These are phyloP conservation scores for Lentinula boryana DNA, from an alignment of 768 basidiomycete genomes.

Conservation along the genomic window DNA sequence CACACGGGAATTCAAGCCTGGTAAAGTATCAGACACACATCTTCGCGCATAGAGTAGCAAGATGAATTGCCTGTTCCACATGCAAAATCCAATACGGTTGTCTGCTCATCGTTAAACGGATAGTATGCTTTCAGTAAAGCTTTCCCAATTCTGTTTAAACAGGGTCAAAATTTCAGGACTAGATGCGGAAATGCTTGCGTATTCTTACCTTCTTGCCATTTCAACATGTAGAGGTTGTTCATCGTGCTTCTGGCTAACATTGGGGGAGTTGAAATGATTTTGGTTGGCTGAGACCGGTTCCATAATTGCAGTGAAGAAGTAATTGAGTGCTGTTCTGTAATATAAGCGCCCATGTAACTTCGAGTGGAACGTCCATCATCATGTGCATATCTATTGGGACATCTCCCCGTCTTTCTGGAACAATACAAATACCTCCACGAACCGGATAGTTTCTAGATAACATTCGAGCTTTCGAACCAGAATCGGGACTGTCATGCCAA, in stretches of 20 bases:
- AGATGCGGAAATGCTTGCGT: too few relatives aligned
- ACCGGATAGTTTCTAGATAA: too few relatives aligned
- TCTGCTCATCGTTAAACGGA: constrained; percentile 13
- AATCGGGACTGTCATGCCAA: too few relatives aligned
- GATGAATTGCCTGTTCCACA: constrained; percentile 13
- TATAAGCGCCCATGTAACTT: not conserved
- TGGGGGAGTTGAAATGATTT: constrained; percentile 11
- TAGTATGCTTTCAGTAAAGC: constrained; percentile 14
- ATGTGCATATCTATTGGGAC: too few relatives aligned
- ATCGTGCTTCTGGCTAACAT: constrained; percentile 12
- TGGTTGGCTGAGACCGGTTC: constrained; percentile 11
- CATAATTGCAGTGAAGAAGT: too few relatives aligned
- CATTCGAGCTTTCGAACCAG: too few relatives aligned
- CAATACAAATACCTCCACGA: too few relatives aligned
- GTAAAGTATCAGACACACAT: not conserved
- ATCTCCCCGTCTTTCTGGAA: too few relatives aligned
- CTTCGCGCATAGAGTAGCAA: not conserved
- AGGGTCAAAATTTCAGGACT: not conserved
- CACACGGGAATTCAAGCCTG: constrained; percentile 6
- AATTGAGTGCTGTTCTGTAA: not conserved
- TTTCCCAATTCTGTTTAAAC: constrained; percentile 8
- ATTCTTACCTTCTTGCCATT: constrained; percentile 9
- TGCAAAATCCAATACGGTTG: constrained; percentile 15
- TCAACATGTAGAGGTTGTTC: constrained; percentile 12
- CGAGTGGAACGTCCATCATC: too few relatives aligned